Conservation (phyloP, 148 eudicot species). For the Chenopodium formosanum region DNA sequence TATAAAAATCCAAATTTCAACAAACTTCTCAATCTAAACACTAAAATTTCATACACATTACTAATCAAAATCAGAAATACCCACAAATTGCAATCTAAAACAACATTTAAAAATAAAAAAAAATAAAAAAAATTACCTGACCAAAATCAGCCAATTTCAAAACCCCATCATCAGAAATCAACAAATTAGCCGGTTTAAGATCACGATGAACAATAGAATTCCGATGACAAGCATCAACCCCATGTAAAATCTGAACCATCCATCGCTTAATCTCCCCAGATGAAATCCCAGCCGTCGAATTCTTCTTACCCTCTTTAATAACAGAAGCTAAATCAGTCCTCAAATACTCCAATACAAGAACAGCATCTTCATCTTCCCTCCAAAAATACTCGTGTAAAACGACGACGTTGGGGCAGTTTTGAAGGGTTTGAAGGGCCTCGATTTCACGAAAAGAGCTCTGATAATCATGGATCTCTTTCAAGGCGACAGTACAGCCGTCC, state of each 20-base stretch:
- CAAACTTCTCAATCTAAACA: too few species aligned
- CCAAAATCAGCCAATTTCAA: slow-evolving; percentile 95
- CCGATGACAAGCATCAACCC: slow-evolving; percentile 83
- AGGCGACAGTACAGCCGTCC: slow-evolving; percentile 52
- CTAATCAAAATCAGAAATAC: too few species aligned
- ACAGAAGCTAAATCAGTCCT: slow-evolving; percentile 61
- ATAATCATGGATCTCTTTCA: slow-evolving; percentile 89
- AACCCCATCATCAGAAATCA: slow-evolving; percentile 71
- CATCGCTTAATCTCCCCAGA: slow-evolving; percentile 74
- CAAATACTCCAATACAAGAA: slow-evolving; percentile 71
- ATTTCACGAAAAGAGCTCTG: slow-evolving; percentile 79
- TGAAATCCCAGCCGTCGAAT: slow-evolving; percentile 41
- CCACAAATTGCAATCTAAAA: background rate
- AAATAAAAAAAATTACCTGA: slow-evolving; percentile 62
- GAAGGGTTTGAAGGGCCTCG: slow-evolving; percentile 64
- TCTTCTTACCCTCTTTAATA: slow-evolving; percentile 46
- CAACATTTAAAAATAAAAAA: slow-evolving; percentile 8
- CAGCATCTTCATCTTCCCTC: slow-evolving; percentile 82
- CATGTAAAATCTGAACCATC: slow-evolving; percentile 77
- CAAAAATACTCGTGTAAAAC: slow-evolving; percentile 73
- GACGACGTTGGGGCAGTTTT: slow-evolving; percentile 72
- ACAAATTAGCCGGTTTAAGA: slow-evolving; percentile 83
- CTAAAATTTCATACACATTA: too few species aligned
- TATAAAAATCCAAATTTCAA: background rate
- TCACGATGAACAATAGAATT: slow-evolving; percentile 82